Percentiles rank a stretch among this genome's conserved stretches.
phyloP scores from a whole-genome alignment of 2,329 filamentous ascomycete genomes.

The Bipolaris oryzae region DNA sequence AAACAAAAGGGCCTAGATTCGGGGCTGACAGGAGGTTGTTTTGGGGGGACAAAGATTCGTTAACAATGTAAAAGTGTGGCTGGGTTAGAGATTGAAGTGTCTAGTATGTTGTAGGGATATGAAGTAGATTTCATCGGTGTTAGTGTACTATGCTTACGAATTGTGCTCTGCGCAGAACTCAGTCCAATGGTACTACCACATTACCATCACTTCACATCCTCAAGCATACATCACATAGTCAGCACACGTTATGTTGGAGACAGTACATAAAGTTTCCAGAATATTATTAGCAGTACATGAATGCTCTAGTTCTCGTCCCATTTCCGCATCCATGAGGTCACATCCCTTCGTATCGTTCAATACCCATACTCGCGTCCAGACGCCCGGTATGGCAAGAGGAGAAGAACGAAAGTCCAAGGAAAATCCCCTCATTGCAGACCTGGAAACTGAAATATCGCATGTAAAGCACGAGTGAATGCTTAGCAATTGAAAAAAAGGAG shows the following conservation, averaged over 20 bases:
- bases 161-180: not conserved
- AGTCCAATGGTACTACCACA: not conserved
- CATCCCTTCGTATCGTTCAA: conserved; percentile 19
- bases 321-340: conserved; percentile 16
- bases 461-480: conserved; percentile 19
- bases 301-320: conserved; percentile 7
- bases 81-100: no score
- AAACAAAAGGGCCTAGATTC: conserved; percentile 13
- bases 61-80: no score
- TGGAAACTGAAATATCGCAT: conserved; percentile 10
- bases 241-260: not conserved
- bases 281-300: conserved; percentile 29
- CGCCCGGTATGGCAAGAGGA: conserved; percentile 20
- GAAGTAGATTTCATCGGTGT: not conserved
- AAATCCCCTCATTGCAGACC: conserved; percentile 7
- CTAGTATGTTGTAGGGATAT: not conserved
- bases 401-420: conserved; percentile 9
- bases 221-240: not conserved
- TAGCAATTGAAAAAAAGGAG: conserved; percentile 13
- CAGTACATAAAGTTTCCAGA: conserved; percentile 16
- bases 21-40: no score
- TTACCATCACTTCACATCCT: not conserved
- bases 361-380: conserved; percentile 24
- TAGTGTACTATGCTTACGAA: not conserved
- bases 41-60: not conserved